Evolutionary conservation across 352 stramenopile genomes (phyloP).

Genomic region (Phytophthora sp.): DNA sequence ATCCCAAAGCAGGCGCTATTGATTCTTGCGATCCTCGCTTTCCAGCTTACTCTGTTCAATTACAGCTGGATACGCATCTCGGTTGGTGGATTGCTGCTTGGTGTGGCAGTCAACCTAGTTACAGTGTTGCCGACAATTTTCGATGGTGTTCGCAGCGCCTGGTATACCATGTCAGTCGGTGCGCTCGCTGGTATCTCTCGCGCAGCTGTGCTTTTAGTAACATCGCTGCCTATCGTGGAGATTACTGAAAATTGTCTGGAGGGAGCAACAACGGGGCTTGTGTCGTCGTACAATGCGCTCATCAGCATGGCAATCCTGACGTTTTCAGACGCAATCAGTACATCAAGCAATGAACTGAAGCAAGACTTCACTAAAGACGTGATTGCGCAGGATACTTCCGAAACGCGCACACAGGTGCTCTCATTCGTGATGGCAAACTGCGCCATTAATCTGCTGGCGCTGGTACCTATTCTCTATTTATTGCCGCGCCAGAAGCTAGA

Average conservation of each 20-base stretch:
- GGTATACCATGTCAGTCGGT: slow-evolving; percentile 53
- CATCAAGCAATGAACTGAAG: slow-evolving; percentile 46
- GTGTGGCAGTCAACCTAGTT: slow-evolving; percentile 39
- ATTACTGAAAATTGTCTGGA: slow-evolving; percentile 79
- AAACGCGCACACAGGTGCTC: slow-evolving; percentile 43
- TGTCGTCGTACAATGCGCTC: slow-evolving; percentile 66
- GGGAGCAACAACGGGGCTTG: slow-evolving; percentile 66
- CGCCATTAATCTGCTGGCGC: slow-evolving; percentile 56
- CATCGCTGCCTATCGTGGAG: slow-evolving; percentile 69
- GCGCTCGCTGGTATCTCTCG: slow-evolving; percentile 51
- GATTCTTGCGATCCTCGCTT: slow-evolving; percentile 55
- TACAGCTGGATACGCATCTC: slow-evolving; percentile 75
- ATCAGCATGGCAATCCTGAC: slow-evolving; percentile 67
- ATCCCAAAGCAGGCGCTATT: slow-evolving; percentile 57
- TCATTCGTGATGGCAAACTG: slow-evolving; percentile 54
- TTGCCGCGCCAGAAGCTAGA: slow-evolving; percentile 70
- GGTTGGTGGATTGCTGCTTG: slow-evolving; percentile 46
- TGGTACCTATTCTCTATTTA: slow-evolving; percentile 71
- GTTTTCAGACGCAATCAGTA: slow-evolving; percentile 64
- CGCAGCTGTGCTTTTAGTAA: slow-evolving; percentile 51
- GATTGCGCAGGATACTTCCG: slow-evolving; percentile 34
- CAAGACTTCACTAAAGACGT: slow-evolving; percentile 41
- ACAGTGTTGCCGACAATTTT: slow-evolving; percentile 59
- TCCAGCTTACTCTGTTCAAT: slow-evolving; percentile 69
- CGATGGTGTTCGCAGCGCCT: slow-evolving; percentile 42